Conservation (phyloP, 1,284 basidiomycete genomes). For the Irpex sp. region DNA sequence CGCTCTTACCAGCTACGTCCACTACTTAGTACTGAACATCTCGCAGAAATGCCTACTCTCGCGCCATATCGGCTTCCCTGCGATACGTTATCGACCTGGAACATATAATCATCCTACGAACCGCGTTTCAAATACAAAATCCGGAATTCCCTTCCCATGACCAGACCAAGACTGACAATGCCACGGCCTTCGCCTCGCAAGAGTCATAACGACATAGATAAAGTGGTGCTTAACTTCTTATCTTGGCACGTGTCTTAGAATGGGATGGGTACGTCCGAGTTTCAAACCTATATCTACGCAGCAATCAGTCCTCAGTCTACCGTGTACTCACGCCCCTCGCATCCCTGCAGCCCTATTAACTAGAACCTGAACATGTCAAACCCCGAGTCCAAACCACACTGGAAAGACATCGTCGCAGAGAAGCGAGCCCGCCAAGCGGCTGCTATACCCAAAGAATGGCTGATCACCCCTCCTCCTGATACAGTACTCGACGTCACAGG, state of each 20-base stretch:
- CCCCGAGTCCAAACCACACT: constrained; percentile 18
- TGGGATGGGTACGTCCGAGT: not conserved
- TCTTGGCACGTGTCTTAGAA: not conserved
- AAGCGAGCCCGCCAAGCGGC: constrained; percentile 41
- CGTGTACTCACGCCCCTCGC: not conserved
- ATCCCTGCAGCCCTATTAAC: no score
- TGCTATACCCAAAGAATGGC: constrained; percentile 47
- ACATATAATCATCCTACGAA: not conserved
- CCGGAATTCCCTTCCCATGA: not conserved
- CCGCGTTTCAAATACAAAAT: not conserved
- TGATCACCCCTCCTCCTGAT: constrained; percentile 30
- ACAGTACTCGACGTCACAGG: constrained; percentile 37
- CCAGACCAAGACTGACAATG: not conserved
- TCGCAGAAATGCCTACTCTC: no score
- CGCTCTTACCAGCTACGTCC: no score
- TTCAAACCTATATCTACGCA: not conserved
- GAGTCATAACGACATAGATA: not conserved
- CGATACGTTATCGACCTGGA: no score
- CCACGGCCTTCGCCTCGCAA: not conserved
- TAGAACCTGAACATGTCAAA: no score
- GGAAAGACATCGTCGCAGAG: constrained; percentile 39
- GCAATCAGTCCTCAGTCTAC: not conserved
- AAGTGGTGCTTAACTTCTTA: not conserved
- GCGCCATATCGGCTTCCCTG: no score
- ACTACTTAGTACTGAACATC: no score